Base-by-base conservation (phyloP, 192 early-diverging fungal species). In the Coemansia sp. region DNA sequence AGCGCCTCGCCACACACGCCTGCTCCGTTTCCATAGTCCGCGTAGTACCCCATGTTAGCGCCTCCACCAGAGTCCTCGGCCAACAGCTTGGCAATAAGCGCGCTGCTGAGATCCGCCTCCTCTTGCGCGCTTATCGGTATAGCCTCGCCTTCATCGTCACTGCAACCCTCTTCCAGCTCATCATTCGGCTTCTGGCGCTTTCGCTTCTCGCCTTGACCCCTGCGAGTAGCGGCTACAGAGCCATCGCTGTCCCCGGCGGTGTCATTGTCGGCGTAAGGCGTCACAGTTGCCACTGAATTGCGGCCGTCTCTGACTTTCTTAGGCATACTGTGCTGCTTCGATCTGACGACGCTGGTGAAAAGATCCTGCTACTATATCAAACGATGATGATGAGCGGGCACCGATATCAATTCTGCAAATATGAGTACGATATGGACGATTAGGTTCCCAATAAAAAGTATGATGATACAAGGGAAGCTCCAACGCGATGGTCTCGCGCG, bases 101-200 rank as follows among this genome's bases (percentile, higher is more conserved):
- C 92, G 40, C 88, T 89, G 73, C 90, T 91, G 85, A 92, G 86
- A 62, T 87, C 90, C 62, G 91, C 92, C 71, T 94, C 92, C 71
- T 94, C 86, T 60, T 90, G 88, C 23, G 90, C 86, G 7, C 89
- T 88, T 49, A 84, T 84, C 64, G 75, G 53, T 46, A 10, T 63
- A 16, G 53, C 32, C 13, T 67, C 61, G 42, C 47, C 44, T 2
- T 55, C 21, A 33, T 23, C 19, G 37, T 60, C 61, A 35, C 66
- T 68, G 13, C 30, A 35, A 21, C 58, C 14, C 2, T 8, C 35
- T 35, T 4, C 19, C 30, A 7, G 14, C 16, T 5, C 7, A 10
- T 5, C 58, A 14, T 33, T 35, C 46, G n/a, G 21, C 21, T 0
- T 44, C 30, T 13, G 28, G 39, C 33, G 58, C 58, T 60, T 60